Percentiles rank a stretch among this genome's conserved stretches.
phyloP scores from a whole-genome alignment of 352 stramenopile genomes.

The Phytophthora niederhauseri region DNA sequence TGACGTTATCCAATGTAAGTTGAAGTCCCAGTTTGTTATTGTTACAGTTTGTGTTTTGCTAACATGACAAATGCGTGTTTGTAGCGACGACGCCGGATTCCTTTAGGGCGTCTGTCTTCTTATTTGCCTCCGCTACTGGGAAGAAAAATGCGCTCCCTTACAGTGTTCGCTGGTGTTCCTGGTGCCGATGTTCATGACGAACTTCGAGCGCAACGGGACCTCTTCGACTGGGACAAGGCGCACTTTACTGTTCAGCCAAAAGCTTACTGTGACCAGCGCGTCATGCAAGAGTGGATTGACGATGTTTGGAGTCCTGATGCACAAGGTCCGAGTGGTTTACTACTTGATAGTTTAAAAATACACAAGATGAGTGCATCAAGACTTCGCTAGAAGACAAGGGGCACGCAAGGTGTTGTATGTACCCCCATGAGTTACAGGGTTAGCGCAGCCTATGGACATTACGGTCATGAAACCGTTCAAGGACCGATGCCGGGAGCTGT shows the following conservation, averaged over 20 bases:
- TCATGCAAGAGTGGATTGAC: not conserved
- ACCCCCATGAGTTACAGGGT: not conserved
- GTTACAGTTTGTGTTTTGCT: too few relatives aligned
- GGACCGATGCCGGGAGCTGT: not conserved
- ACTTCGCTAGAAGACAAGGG: not conserved
- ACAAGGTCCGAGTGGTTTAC: not conserved
- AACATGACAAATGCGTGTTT: too few relatives aligned
- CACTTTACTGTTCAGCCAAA: not conserved
- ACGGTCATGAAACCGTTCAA: not conserved
- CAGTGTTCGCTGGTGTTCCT: not conserved
- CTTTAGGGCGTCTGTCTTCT: not conserved
- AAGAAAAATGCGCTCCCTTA: not conserved
- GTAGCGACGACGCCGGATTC: not conserved
- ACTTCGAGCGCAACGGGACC: not conserved
- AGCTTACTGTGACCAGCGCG: not conserved
- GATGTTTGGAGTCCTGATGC: not conserved
- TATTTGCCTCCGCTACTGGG: not conserved
- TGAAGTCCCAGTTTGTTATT: too few relatives aligned
- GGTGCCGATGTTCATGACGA: not conserved
- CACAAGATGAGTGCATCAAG: not conserved
- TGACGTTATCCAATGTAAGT: too few relatives aligned
- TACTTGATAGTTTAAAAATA: not conserved
- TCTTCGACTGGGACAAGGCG: not conserved
- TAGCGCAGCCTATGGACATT: not conserved
- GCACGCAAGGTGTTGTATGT: not conserved